Percentiles rank a stretch among this genome's conserved stretches.
These are phyloP conservation scores for Hyphopichia buzzinii DNA, from an alignment of 1,139 yeast species.

Conservation along the genomic window DNA sequence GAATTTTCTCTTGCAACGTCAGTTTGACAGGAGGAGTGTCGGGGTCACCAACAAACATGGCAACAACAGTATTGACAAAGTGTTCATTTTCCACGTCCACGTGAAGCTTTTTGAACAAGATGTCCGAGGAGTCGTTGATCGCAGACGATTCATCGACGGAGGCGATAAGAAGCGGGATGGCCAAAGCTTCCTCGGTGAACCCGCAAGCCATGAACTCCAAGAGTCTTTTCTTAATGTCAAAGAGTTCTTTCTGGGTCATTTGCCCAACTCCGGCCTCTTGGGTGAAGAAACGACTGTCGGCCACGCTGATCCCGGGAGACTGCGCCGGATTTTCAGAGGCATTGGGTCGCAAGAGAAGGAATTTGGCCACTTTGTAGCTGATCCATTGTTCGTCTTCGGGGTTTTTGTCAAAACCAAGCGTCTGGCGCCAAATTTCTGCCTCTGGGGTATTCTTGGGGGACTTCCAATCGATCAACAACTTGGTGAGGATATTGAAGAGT, in stretches of 20 bases:
- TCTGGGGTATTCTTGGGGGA: conserved; percentile 49
- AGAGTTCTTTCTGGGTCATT: conserved; percentile 46
- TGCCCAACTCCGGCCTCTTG: conserved; percentile 64
- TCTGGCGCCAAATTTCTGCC: conserved; percentile 31
- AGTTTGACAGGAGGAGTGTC: conserved; percentile 51
- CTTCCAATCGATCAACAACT: conserved; percentile 50
- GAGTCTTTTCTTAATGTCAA: conserved; percentile 39
- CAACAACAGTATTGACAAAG: conserved; percentile 43
- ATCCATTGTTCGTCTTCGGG: conserved; percentile 44
- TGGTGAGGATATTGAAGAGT: conserved; percentile 59
- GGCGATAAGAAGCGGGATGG: conserved; percentile 58
- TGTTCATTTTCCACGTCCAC: conserved; percentile 50
- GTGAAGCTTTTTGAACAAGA: conserved; percentile 48
- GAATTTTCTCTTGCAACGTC: conserved; percentile 56
- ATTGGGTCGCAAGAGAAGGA: conserved; percentile 56
- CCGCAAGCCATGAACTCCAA: conserved; percentile 37
- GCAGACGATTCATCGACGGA: conserved; percentile 58
- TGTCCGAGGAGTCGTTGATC: conserved; percentile 51
- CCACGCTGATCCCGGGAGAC: conserved; percentile 61
- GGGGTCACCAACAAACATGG: conserved; percentile 48
- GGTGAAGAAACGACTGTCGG: conserved; percentile 60
- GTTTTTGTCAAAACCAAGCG: conserved; percentile 24
- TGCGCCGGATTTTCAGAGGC: conserved; percentile 19
- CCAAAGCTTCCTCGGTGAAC: conserved; percentile 33
- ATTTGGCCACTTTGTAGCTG: conserved; percentile 46